Conservation (phyloP, 257 asterid genomes). For the Avicennia marina region DNA sequence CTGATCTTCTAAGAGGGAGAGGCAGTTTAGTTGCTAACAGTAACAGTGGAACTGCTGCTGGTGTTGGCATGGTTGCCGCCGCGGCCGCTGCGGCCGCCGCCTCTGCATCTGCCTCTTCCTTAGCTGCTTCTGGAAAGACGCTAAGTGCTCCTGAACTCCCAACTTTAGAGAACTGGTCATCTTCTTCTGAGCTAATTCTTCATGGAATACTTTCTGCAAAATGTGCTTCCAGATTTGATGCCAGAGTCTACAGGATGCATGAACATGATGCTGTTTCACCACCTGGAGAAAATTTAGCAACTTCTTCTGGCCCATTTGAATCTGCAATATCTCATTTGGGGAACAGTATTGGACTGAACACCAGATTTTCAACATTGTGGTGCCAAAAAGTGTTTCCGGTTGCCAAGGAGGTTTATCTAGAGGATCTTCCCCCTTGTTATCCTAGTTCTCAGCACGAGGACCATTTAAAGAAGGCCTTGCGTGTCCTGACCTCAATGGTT, state of each 20-base stretch:
- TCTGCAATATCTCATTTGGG: constrained; percentile 52
- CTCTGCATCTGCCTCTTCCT: constrained; percentile 67
- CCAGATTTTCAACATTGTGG: constrained; percentile 76
- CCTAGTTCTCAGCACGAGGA: constrained; percentile 79
- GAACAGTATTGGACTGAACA: constrained; percentile 47
- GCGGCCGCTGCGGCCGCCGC: constrained; percentile 97
- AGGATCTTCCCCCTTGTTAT: constrained; percentile 70
- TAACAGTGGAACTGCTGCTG: constrained; percentile 53
- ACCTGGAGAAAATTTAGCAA: constrained; percentile 33
- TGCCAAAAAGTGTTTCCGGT: constrained; percentile 81
- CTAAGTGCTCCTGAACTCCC: constrained; percentile 72
- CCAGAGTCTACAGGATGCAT: constrained; percentile 24
- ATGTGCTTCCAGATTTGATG: constrained; percentile 27
- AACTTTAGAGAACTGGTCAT: constrained; percentile 67
- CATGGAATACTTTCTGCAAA: constrained; percentile 58
- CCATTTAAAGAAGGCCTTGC: constrained; percentile 64
- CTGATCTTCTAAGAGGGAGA: constrained; percentile 76
- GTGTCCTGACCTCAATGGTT: constrained; percentile 57
- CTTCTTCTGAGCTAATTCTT: constrained; percentile 65
- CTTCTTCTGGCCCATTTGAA: constrained; percentile 41
- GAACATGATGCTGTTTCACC: constrained; percentile 29
- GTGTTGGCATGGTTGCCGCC: constrained; percentile 90
- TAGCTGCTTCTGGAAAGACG: constrained; percentile 57
- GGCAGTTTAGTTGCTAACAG: constrained; percentile 51
- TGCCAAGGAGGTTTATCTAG: constrained; percentile 76